Percentiles rank a stretch among this genome's conserved stretches.
These are phyloP conservation scores for Quercus gilva DNA, from an alignment of 306 rosid species.

Conservation along the genomic window DNA sequence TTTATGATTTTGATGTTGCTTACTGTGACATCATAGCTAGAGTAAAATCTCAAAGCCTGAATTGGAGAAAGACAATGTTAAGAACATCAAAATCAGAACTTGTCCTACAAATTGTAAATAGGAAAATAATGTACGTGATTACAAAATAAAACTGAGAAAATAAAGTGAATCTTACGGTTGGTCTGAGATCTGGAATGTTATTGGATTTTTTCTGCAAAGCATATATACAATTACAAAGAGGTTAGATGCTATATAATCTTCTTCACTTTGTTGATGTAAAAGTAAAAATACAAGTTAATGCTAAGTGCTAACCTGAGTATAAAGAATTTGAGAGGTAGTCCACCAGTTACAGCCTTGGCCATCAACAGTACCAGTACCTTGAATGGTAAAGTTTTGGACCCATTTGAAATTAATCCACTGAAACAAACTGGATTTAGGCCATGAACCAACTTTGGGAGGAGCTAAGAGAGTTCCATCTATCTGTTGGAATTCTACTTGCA, in stretches of 20 bases:
- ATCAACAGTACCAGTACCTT: constrained; percentile 76
- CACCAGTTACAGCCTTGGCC: constrained; percentile 92
- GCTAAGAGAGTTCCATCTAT: constrained; percentile 82
- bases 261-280: not conserved
- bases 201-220: constrained; percentile 52
- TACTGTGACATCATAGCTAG: constrained; percentile 56
- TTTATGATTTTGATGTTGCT: constrained; percentile 62
- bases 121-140: too few species aligned
- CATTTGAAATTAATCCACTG: constrained; percentile 93
- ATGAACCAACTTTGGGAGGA: constrained; percentile 63
- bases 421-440: constrained; percentile 66
- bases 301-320: constrained; percentile 37
- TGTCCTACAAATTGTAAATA: too few species aligned
- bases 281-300: not conserved
- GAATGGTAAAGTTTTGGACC: constrained; percentile 70
- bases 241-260: not conserved
- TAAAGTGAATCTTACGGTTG: constrained; percentile 56
- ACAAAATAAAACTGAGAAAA: not conserved
- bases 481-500: constrained; percentile 41
- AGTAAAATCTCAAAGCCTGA: constrained; percentile 90
- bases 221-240: not conserved
- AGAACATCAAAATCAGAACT: constrained; percentile 6
- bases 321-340: constrained; percentile 30
- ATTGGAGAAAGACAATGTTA: not conserved
- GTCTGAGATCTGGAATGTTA: constrained; percentile 53